Conservation (phyloP, 2,329 filamentous ascomycete genomes). For the Raffaelea arxii region DNA sequence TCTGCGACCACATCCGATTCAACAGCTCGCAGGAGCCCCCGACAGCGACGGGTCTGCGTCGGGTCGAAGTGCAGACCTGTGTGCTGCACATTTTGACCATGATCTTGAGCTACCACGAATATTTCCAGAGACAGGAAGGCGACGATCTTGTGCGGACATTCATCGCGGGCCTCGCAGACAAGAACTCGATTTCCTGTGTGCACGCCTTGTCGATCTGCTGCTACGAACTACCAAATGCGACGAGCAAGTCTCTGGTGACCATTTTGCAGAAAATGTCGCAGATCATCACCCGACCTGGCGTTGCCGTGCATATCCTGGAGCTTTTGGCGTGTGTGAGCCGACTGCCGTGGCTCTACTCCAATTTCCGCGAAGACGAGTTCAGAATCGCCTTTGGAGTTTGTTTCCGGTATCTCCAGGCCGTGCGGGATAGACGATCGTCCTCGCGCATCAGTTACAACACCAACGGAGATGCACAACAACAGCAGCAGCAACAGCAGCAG, state of each 20-base stretch:
- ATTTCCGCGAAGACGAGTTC: constrained; percentile 86
- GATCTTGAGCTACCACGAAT: constrained; percentile 79
- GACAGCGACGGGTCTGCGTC: constrained; percentile 65
- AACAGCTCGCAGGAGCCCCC: constrained; percentile 77
- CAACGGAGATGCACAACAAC: no score
- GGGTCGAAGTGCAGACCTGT: constrained; percentile 80
- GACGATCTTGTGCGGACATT: constrained; percentile 86
- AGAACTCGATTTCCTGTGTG: constrained; percentile 85
- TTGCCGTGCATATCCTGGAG: constrained; percentile 90
- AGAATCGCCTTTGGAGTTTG: constrained; percentile 92
- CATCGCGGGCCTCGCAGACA: constrained; percentile 76
- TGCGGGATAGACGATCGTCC: constrained; percentile 54
- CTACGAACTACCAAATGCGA: constrained; percentile 81
- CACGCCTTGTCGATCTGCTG: constrained; percentile 92
- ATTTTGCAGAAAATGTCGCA: constrained; percentile 91
- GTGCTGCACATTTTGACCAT: constrained; percentile 81
- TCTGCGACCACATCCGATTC: constrained; percentile 76
- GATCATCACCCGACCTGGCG: constrained; percentile 86
- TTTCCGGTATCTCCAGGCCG: constrained; percentile 85
- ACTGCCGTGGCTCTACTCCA: constrained; percentile 73
- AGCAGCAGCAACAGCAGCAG: no score
- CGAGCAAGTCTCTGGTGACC: constrained; percentile 73
- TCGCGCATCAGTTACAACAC: constrained; percentile 29
- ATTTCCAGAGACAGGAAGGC: constrained; percentile 75
- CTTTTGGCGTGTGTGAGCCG: constrained; percentile 86